Conservation (phyloP, 1,284 basidiomycete genomes). For the Dichomitus squalens region DNA sequence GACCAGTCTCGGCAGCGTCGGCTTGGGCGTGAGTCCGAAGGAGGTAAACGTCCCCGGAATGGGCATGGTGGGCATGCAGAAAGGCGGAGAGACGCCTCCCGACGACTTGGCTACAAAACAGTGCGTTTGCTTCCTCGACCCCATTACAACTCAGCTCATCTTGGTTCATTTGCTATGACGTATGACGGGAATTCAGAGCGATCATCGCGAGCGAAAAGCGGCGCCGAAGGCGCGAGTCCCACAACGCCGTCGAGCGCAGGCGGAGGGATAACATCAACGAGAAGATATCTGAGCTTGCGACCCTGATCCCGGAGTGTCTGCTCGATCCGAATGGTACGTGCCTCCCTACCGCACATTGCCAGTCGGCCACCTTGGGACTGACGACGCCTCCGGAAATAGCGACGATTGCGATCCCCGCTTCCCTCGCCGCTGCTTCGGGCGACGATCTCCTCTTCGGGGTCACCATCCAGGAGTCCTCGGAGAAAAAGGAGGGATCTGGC, state of each 20-base stretch:
- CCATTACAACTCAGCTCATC: slow-evolving; percentile 8
- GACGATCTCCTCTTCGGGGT: slow-evolving; percentile 36
- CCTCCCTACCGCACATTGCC: neutral
- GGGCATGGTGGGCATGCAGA: slow-evolving; percentile 26
- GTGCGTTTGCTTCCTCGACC: slow-evolving; percentile 33
- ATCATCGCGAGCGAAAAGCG: slow-evolving; percentile 75
- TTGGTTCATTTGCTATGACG: slow-evolving; percentile 3
- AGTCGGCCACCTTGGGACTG: neutral
- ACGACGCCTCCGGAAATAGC: slow-evolving; percentile 16
- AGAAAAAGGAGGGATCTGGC: slow-evolving; percentile 26
- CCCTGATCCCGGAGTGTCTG: slow-evolving; percentile 83
- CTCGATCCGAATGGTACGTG: slow-evolving; percentile 58
- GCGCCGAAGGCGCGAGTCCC: slow-evolving; percentile 77
- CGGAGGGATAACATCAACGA: slow-evolving; percentile 93
- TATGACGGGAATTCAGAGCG: slow-evolving; percentile 31
- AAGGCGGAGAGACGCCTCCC: slow-evolving; percentile 31
- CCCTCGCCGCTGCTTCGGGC: slow-evolving; percentile 29
- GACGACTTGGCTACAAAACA: slow-evolving; percentile 44
- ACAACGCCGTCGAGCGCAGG: slow-evolving; percentile 89
- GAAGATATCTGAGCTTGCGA: slow-evolving; percentile 87
- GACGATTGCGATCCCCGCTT: slow-evolving; percentile 33
- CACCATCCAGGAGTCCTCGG: slow-evolving; percentile 19
- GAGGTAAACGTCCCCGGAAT: slow-evolving; percentile 30
- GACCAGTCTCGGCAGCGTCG: slow-evolving; percentile 22
- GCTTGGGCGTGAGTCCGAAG: slow-evolving; percentile 37